Base-by-base conservation (phyloP, 2,329 filamentous ascomycete species). In the Rutstroemia sp. region DNA sequence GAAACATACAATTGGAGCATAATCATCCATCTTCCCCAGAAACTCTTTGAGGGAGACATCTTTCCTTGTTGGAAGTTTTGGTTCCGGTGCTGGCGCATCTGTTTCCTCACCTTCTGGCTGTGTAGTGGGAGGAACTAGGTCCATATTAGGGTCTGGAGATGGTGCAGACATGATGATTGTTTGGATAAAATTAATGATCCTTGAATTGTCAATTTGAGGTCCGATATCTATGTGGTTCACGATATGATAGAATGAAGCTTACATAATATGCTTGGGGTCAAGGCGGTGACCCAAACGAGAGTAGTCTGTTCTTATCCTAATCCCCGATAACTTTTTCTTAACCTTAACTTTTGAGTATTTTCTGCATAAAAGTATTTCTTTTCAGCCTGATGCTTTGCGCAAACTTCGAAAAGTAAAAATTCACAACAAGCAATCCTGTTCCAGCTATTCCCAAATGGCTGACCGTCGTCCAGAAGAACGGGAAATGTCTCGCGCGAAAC, bases 11-110 rank as follows among this genome's bases (percentile, higher is more conserved):
- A 99, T 96, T 10, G 94, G 94, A 59, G 94, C 91, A 73, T 94
- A 97, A 68, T 99, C 94, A 70, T 99, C 94, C 87, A 99, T 97
- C 78, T 96, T 96, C 62, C 82, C 81, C 17, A 99, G 73, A 69
- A 99, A 96, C 73, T 97, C 92, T 68, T 92, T 88, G 63, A 99
- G 75, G 41, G 88, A 95, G 19, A 87, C 86, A 73, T 99, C 94
- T 74, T 97, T 97, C 70, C 91, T 89, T 52, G 86, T 86, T 1
- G 88, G 85, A 61, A 89, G 76, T 67, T 81, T 83, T 42, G 84
- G 72, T 58, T 88, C 86, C 5, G 78, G 72, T 5, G 73, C 70
- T 9, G 78, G 70, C 42, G 74, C 75, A 49, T 80, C 70, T 51
- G 78, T 74, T 39, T 67, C 64, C 41, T 70, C 66, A 23, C 69